These are phyloP conservation scores for Alternaria burnsii DNA, from an alignment of 2,329 filamentous ascomycete species.

Conservation along the genomic window DNA sequence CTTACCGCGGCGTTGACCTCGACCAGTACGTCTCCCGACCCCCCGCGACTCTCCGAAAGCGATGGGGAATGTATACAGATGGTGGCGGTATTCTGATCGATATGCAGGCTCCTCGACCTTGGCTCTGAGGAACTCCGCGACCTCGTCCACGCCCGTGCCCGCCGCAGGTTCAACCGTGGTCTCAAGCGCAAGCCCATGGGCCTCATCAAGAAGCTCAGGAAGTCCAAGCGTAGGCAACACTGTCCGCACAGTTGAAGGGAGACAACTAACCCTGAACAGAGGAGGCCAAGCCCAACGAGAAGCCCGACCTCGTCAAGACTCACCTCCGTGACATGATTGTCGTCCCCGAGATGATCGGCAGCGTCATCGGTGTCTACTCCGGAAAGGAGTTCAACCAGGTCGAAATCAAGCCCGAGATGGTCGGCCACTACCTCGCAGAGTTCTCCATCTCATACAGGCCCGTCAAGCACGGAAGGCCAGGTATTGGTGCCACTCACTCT, in stretches of 20 bases:
- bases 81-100: conserved; percentile 29
- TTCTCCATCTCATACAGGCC: conserved; percentile 99
- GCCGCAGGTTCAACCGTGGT: conserved; percentile 98
- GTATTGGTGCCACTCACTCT: conserved; percentile 99
- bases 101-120: conserved; percentile 91
- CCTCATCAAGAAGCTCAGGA: conserved; percentile 99
- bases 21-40: conserved; percentile 79
- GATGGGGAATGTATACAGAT: conserved; percentile 2
- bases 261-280: conserved; percentile 18
- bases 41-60: neutral
- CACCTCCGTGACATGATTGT: conserved; percentile 99
- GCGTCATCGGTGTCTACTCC: conserved; percentile 98
- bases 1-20: conserved; percentile 99
- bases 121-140: conserved; percentile 98
- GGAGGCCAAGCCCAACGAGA: conserved; percentile 82
- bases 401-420: conserved; percentile 99
- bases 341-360: conserved; percentile 99
- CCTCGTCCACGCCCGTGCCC: conserved; percentile 98
- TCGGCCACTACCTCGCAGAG: conserved; percentile 98
- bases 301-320: conserved; percentile 99
- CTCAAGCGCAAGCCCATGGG: conserved; percentile 99
- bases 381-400: conserved; percentile 99
- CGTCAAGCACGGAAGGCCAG: conserved; percentile 99
- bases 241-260: neutral
- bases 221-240: conserved; percentile 64